Evolutionary conservation across 179 eudicot species (phyloP).

Genomic region (Drosera spatulata): DNA sequence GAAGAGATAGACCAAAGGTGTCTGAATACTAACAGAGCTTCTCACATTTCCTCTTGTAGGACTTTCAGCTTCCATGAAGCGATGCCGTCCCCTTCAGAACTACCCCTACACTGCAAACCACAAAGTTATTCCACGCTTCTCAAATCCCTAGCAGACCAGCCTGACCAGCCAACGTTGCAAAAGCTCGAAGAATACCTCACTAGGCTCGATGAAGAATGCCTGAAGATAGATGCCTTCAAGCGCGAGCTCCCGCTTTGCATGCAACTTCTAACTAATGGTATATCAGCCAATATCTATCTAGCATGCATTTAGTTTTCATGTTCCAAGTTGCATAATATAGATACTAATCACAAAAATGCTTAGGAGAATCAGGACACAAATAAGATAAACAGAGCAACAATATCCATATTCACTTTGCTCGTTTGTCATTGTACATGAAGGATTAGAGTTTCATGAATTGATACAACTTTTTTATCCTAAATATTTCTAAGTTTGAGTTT

Average conservation of each 20-base stretch:
- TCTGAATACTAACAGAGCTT: background rate
- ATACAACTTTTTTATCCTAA: background rate
- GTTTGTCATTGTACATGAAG: too few species aligned
- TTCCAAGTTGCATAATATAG: too few species aligned
- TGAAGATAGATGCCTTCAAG: conserved; percentile 91
- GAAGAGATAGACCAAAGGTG: conserved; percentile 12
- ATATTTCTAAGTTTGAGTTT: background rate
- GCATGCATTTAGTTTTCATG: too few species aligned
- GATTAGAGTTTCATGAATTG: too few species aligned
- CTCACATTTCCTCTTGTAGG: background rate
- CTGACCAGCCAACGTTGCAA: conserved; percentile 12
- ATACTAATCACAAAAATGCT: too few species aligned
- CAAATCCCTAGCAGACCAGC: conserved; percentile 48
- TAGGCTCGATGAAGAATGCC: conserved; percentile 84
- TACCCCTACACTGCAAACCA: conserved; percentile 73
- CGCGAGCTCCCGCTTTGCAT: conserved; percentile 98
- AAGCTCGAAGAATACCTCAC: conserved; percentile 71
- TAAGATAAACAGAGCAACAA: too few species aligned
- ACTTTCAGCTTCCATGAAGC: conserved; percentile 15
- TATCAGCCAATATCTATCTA: background rate
- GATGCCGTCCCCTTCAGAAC: conserved; percentile 74
- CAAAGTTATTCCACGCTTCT: conserved; percentile 68
- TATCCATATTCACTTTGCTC: too few species aligned
- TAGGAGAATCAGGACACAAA: too few species aligned
- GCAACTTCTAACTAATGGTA: conserved; percentile 94